Base-by-base conservation (phyloP, 2,329 filamentous ascomycete genomes). In the Ilyonectria robusta region DNA sequence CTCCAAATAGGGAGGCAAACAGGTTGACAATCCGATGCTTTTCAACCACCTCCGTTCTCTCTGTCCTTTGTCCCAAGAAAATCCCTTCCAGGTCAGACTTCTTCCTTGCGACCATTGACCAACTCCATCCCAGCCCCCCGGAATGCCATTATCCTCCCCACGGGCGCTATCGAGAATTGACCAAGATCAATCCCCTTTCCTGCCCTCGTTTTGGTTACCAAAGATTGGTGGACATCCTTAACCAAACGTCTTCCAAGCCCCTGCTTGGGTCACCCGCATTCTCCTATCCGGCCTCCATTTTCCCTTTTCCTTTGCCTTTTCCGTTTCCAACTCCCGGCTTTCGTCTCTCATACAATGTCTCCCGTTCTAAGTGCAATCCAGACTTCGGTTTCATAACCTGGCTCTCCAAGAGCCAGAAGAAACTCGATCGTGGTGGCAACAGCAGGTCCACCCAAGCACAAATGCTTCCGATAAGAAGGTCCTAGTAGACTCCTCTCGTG, bases 41-140 rank as follows among this genome's bases (percentile, higher is more conserved):
- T 11, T 35, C 55, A 31, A 48, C 42, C 29, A 15, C 33, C 13
- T 50, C 50, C 59, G 33, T 62, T 10, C 59, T 48, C 42, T 58
- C 47, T 19, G 53, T 55, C 35, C 33, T 56, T 54, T 62, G 21
- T 48, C 53, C 63, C 62, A 26, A 26, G 47, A 65, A 61, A 61
- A 40, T 65, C 56, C 56, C 62, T 23, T 65, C 40, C 50, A 48
- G 48, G 19, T 35, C 46, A 46, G 35, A 19, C 33, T 29, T 54
- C 50, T 21, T 19, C 46, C 23, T 35, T 31, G 48, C 42, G 33
- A 42, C 46, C 62, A 55, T 51, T 46, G 44, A 51, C 63, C 58
- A 57, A 58, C 44, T 63, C 46, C 60, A 26, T 48, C 55, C 46
- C 51, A 42, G 26, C n/a, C 51, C 40, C n/a, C 48, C 29, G 9